Evolutionary conservation across 352 stramenopile genomes (phyloP), one percentile per base, ranked within the genome.

Genomic region (Phytopythium vexans): DNA sequence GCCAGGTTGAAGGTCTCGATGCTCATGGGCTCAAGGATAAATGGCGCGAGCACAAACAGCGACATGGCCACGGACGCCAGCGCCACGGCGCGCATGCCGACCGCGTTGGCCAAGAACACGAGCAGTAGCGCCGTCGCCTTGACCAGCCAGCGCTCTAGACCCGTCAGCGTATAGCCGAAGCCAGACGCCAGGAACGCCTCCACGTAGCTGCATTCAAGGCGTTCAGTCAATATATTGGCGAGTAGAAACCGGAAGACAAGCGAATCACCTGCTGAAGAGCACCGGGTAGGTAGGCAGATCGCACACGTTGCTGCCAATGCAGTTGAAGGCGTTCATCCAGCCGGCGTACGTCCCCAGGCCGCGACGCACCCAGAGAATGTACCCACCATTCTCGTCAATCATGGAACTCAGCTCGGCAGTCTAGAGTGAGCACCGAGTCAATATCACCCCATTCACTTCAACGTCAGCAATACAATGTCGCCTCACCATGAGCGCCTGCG

Each of bases 271-370:
- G 77, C 79, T 90, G 38, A 92, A 91, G 12, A 94, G 72, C 49
- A 94, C 84, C 0, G 84, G 82, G 46, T 94, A 94, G 36, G 80
- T 92, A 14, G 84, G 84, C 58, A 94, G 57, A 56, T 94, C 84
- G 56, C 79, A 94, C 16, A 92, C 67, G 56, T 94, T 94, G 68
- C 79, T 91, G 41, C 78, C 79, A 34, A 94, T 87, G 39, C 72
- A 88, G 58, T 94, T 94, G 58, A 90, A 90, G 37, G 82, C 81
- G 60, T 94, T 94, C 43, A 94, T 54, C 80, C 83, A 94, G 37
- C 84, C 84, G 10, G 82, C 81, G 43, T 86, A 94, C 49, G 89
- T 64, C n/a, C 84, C 84, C 11, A 94, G 56, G 8, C 81, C 82
- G 9, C 81, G 78, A 10, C 78, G 81, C n/a, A 94, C 84, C 82